Evolutionary conservation across 495 filamentous ascomycete genomes (phyloP), one percentile per base, ranked within the genome.

Genomic region (Penicillium lagena): DNA sequence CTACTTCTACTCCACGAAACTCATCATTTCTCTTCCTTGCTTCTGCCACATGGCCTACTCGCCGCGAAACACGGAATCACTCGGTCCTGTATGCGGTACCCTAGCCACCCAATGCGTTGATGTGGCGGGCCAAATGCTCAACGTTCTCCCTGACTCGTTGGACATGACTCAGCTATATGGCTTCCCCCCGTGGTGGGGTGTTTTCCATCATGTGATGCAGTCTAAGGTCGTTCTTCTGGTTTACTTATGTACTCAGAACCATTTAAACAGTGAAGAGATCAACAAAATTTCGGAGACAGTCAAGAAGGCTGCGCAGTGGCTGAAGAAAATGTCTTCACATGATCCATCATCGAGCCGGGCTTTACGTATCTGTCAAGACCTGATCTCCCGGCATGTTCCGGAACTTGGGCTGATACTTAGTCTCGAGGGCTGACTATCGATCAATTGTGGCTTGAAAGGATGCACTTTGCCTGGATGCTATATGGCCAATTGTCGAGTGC

Each of bases 1-100:
- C 46, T 62, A 66, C 34, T 81, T 75, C 50, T 71, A 75, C 52
- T 75, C 75, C 47, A 68, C 71, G 14, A 67, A 66, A 14, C 75
- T 80, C 13, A 57, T 83, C 11, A 70, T 78, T 30, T 70, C 72
- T 31, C 76, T 79, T 12, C 80, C 79, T 32, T 80, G 75, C 52
- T 61, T 83, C 10, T 78, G 76, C 45, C 66, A 68, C 1, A 42
- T 76, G 6, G 15, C 15, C 15, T 17, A 17, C 15, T 17, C 15
- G 15, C 17, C 39, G 9, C 9, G 11, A 31, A 12, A 12, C 69
- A 76, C 32, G 43, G 56, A 9, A 60, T 60, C 5, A 70, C 75
- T 41, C 4, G 5, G n/a, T 28, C 8, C 14, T 2, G 2, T 28
- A 12, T 30, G 27, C n/a, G n/a, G n/a, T 13, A 4, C 9, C 28